These are phyloP conservation scores for Tolypocladium paradoxum DNA, from an alignment of 2,329 filamentous ascomycete species.

Conservation along the genomic window DNA sequence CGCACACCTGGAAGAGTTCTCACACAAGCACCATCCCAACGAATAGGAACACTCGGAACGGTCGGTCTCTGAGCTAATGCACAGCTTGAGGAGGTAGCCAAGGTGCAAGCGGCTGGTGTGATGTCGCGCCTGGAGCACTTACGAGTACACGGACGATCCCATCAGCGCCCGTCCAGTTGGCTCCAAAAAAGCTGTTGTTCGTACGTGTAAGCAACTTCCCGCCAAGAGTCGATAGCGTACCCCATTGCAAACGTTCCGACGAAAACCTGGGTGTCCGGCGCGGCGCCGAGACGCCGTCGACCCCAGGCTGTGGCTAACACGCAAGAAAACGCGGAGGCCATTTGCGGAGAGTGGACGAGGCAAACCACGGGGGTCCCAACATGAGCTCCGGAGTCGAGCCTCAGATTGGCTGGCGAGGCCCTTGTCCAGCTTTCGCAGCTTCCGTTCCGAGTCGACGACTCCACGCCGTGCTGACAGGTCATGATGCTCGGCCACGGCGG, in stretches of 20 bases:
- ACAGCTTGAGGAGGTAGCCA: background rate
- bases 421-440: background rate
- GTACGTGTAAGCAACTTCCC: background rate
- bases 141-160: background rate
- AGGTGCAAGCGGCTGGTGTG: background rate
- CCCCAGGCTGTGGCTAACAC: background rate
- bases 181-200: background rate
- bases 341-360: background rate
- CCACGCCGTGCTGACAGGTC: too few relatives aligned
- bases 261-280: background rate
- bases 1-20: too few relatives aligned
- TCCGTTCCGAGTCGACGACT: too few relatives aligned
- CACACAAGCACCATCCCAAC: background rate
- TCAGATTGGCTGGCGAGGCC: background rate
- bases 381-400: background rate
- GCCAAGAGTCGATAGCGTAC: background rate
- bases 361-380: background rate
- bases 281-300: background rate
- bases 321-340: background rate
- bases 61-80: too few relatives aligned
- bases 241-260: background rate
- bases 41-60: background rate
- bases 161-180: background rate
- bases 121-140: background rate
- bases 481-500: too few relatives aligned